Evolutionary conservation across 192 early-diverging fungal genomes (phyloP).

Genomic region (Coemansia guatemalensis): DNA sequence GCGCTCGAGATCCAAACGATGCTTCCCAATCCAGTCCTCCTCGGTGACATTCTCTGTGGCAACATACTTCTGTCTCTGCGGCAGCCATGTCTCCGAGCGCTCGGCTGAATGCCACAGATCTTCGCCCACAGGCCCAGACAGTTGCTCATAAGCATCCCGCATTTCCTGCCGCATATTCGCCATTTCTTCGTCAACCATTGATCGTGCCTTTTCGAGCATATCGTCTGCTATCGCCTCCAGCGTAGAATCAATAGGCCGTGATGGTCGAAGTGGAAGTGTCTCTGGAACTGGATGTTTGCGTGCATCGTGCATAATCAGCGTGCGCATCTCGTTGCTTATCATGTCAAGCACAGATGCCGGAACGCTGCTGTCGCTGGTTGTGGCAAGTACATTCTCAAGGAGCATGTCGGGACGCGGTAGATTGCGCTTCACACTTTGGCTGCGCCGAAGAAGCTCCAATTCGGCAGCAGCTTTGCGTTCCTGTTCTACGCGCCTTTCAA

Average conservation of each 20-base stretch:
- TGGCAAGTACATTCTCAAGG: conserved; percentile 15
- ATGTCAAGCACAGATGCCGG: conserved; percentile 54
- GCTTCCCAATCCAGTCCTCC: conserved; percentile 27
- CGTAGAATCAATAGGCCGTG: conserved; percentile 9
- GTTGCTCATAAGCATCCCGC: conserved; percentile 9
- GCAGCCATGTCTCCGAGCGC: conserved; percentile 23
- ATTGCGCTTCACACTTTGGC: conserved; percentile 70
- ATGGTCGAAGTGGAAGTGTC: conserved; percentile 51
- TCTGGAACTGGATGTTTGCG: conserved; percentile 67
- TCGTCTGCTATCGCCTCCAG: conserved; percentile 60
- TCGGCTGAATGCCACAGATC: conserved; percentile 35
- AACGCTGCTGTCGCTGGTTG: conserved; percentile 18
- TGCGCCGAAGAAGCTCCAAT: conserved; percentile 58
- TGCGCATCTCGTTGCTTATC: conserved; percentile 72
- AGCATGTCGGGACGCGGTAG: conserved; percentile 69
- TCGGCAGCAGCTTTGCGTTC: conserved; percentile 56
- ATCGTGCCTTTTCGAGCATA: conserved; percentile 58
- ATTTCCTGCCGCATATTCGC: conserved; percentile 11
- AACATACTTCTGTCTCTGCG: conserved; percentile 8
- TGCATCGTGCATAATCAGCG: conserved; percentile 71
- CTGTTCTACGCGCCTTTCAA: conserved; percentile 61
- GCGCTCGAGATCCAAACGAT: conserved; percentile 22
- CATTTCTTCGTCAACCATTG: conserved; percentile 57
- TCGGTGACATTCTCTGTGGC: conserved; percentile 1
- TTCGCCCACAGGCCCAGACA: conserved; percentile 22